Percentiles rank a stretch among this genome's conserved stretches.
These are phyloP conservation scores for Daedaleopsis nitida DNA, from an alignment of 768 basidiomycete species.

Conservation along the genomic window DNA sequence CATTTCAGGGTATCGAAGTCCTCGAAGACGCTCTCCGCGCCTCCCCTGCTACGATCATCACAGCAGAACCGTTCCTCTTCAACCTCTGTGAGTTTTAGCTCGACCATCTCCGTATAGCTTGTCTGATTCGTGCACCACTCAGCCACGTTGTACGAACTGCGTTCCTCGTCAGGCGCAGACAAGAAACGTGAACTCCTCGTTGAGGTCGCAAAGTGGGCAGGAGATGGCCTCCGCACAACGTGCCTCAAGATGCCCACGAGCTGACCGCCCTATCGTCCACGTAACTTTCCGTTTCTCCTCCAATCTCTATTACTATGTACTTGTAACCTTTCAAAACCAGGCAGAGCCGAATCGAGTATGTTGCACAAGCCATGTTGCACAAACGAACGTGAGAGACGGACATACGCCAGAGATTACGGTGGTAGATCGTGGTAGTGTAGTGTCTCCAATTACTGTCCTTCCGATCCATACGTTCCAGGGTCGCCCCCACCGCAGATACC, in stretches of 20 bases:
- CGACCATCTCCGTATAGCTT: not conserved
- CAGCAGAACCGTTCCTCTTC: constrained; percentile 83
- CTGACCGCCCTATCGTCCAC: not conserved
- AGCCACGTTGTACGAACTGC: constrained; percentile 86
- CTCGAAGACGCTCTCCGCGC: constrained; percentile 62
- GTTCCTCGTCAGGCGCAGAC: constrained; percentile 68
- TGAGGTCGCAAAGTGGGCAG: constrained; percentile 84
- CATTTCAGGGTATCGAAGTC: constrained; percentile 62
- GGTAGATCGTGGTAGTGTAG: constrained; percentile 14
- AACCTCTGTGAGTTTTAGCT: constrained; percentile 65
- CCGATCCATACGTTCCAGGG: constrained; percentile 1
- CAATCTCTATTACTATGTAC: not conserved
- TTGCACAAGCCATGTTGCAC: constrained; percentile 16
- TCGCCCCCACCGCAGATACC: not conserved
- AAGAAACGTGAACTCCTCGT: constrained; percentile 76
- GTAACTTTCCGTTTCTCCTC: not conserved
- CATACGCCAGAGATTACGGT: constrained; percentile 22
- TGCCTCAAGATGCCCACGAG: constrained; percentile 74
- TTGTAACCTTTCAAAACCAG: too few relatives aligned
- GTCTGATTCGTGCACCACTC: not conserved
- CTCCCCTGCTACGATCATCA: constrained; percentile 71
- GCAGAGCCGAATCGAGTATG: not conserved
- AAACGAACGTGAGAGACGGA: constrained; percentile 25
- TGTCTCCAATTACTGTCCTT: constrained; percentile 13
- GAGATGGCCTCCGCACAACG: constrained; percentile 75